Conservation (phyloP, 2,329 filamentous ascomycete genomes). For the Pseudogymnoascus sp. region DNA sequence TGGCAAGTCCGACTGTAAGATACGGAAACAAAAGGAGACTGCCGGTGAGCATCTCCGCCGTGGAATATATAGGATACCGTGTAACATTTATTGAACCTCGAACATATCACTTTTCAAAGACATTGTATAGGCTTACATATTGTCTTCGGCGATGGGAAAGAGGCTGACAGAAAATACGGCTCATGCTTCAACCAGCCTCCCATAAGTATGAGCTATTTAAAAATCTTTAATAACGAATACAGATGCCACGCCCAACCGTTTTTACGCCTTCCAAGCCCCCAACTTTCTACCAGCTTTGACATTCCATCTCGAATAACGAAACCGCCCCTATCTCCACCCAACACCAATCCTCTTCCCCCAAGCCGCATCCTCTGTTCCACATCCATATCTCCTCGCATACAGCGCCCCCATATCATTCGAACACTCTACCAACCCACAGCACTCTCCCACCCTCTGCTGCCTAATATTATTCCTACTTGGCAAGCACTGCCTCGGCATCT, state of each 20-base stretch:
- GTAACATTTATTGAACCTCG: background rate
- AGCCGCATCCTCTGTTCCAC: background rate
- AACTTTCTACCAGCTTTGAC: background rate
- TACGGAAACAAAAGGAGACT: background rate
- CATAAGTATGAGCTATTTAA: background rate
- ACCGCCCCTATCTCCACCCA: background rate
- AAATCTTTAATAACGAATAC: background rate
- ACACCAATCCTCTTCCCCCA: slow-evolving; percentile 3
- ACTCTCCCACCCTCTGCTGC: background rate
- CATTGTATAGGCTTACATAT: background rate
- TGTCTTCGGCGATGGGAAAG: background rate
- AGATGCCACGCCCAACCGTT: background rate
- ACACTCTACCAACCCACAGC: background rate
- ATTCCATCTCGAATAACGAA: background rate
- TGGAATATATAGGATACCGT: background rate
- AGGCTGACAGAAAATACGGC: background rate
- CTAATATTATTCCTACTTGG: slow-evolving; percentile 4
- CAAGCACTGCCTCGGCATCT: slow-evolving; percentile 6
- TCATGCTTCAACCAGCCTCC: background rate
- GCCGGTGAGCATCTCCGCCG: background rate
- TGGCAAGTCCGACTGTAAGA: background rate
- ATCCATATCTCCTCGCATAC: background rate
- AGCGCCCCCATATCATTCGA: background rate
- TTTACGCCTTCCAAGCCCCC: background rate
- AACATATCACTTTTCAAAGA: background rate